phyloP scores from a whole-genome alignment of 1,284 basidiomycete species.

The Athelia psychrophila region DNA sequence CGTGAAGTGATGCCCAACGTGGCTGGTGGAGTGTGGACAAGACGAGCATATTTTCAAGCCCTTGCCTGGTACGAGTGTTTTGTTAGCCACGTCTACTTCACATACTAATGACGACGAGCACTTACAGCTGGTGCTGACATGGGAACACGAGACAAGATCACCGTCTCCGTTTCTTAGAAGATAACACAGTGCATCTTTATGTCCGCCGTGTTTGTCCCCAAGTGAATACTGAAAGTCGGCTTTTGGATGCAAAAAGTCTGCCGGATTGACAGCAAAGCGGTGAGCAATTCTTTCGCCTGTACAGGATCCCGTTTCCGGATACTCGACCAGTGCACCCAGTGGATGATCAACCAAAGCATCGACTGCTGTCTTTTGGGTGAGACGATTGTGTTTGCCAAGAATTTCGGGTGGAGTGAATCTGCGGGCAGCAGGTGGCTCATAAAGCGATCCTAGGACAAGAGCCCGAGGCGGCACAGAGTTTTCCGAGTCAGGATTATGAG shows the following conservation, averaged over 20 bases:
- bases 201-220: constrained; percentile 13
- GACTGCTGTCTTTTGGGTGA: neutral
- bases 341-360: constrained; percentile 3
- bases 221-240: constrained; percentile 17
- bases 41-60: neutral
- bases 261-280: constrained; percentile 11
- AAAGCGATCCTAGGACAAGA: no score
- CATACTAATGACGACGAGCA: neutral
- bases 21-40: neutral
- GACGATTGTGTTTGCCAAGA: no score
- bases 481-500: no score
- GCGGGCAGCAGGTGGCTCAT: no score
- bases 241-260: constrained; percentile 12
- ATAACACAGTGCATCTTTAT: constrained; percentile 3
- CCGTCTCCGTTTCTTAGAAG: neutral
- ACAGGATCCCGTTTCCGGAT: constrained; percentile 1
- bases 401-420: no score
- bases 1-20: no score
- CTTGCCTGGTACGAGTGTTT: neutral
- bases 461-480: no score
- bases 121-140: constrained; percentile 1
- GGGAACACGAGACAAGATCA: neutral
- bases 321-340: constrained; percentile 3
- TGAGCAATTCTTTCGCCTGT: constrained; percentile 6
- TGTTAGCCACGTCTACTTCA: no score